phyloP scores from a whole-genome alignment of 225 moss, liverwort and hornwort species.

The Anthoceros angustus region DNA sequence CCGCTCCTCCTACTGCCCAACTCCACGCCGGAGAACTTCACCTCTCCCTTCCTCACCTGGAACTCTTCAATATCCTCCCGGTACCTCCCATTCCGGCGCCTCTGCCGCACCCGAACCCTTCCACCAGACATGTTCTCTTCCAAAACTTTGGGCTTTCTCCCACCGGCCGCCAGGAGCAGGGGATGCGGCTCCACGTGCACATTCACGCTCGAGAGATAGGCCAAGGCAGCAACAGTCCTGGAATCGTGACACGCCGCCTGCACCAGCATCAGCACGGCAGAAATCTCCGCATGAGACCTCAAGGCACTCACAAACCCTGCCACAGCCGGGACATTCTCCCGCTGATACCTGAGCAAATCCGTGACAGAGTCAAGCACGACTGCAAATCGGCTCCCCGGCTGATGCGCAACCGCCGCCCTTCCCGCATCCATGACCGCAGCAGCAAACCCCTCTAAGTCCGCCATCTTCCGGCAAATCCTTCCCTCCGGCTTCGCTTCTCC shows the following conservation, averaged over 20 bases:
- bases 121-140: slow-evolving; percentile 33
- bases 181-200: slow-evolving; percentile 35
- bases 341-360: not conserved
- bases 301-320: slow-evolving; percentile 1
- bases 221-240: slow-evolving; percentile 42
- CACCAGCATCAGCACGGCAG: slow-evolving; percentile 47
- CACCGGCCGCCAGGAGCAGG: slow-evolving; percentile 21
- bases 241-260: slow-evolving; percentile 67
- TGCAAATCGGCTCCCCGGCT: slow-evolving; percentile 23
- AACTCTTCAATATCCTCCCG: slow-evolving; percentile 65
- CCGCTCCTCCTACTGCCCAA: not conserved
- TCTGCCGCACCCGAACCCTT: slow-evolving; percentile 43
- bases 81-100: slow-evolving; percentile 78
- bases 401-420: not conserved
- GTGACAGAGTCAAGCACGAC: slow-evolving; percentile 76
- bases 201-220: slow-evolving; percentile 51
- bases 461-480: slow-evolving; percentile 21
- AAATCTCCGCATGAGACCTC: slow-evolving; percentile 20
- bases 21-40: slow-evolving; percentile 13
- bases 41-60: slow-evolving; percentile 25
- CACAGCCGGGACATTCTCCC: not conserved
- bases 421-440: slow-evolving; percentile 41
- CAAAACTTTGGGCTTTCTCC: slow-evolving; percentile 3
- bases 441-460: slow-evolving; percentile 40
- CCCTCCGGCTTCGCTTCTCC: slow-evolving; percentile 6